These are phyloP conservation scores for Neopestalotiopsis sp. DNA, from an alignment of 2,329 filamentous ascomycete genomes.

Conservation along the genomic window DNA sequence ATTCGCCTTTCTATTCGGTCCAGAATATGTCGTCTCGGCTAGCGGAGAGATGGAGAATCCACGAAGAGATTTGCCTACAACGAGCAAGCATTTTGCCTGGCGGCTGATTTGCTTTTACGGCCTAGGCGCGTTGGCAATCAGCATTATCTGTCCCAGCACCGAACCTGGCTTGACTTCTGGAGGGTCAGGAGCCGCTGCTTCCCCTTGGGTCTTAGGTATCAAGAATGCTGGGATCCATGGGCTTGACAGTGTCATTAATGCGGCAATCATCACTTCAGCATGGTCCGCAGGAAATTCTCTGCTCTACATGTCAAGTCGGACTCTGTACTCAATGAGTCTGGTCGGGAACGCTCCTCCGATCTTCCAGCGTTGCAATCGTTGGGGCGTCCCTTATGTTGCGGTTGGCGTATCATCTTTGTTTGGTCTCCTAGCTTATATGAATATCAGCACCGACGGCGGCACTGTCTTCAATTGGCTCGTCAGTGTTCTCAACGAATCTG, in stretches of 20 bases:
- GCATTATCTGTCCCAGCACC: conserved; percentile 40
- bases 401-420: conserved; percentile 56
- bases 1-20: conserved; percentile 31
- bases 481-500: conserved; percentile 56
- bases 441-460: conserved; percentile 61
- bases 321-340: conserved; percentile 51
- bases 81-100: conserved; percentile 37
- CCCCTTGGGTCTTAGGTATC: conserved; percentile 57
- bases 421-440: conserved; percentile 67
- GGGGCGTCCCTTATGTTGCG: conserved; percentile 44
- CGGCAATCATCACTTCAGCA: conserved; percentile 41
- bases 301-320: conserved; percentile 50
- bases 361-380: conserved; percentile 50
- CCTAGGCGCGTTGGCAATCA: conserved; percentile 42
- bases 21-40: conserved; percentile 34
- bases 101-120: conserved; percentile 43
- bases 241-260: conserved; percentile 41
- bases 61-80: conserved; percentile 21
- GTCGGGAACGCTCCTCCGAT: conserved; percentile 51
- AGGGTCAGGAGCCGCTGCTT: conserved; percentile 40
- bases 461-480: conserved; percentile 67
- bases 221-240: conserved; percentile 44
- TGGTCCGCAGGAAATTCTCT: conserved; percentile 48
- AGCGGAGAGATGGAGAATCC: conserved; percentile 19
- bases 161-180: conserved; percentile 37